Evolutionary conservation across 1,139 yeast genomes (phyloP), one percentile per base, ranked within the genome.

Genomic region (Pichia sp.): DNA sequence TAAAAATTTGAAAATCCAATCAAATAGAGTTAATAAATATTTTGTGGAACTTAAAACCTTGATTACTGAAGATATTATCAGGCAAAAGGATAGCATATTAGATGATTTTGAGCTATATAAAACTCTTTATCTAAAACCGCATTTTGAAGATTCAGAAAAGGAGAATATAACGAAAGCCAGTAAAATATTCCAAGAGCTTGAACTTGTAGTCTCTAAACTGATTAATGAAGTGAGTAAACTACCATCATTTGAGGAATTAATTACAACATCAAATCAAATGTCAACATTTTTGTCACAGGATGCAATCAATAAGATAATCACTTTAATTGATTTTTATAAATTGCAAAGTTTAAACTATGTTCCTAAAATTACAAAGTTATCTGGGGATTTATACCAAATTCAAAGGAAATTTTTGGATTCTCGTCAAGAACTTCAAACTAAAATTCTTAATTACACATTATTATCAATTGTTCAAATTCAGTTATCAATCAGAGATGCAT

Each of bases 301-400:
- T 44, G 48, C 64, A 35, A 48, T 64, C 43, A 40, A 49, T 31
- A 56, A 67, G 55, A 50, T 60, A 46, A 44, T 56, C 45, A 29
- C 31, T 9, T 45, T 66, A 30, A 41, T 67, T 6, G 57, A 58
- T 4, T 52, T 63, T 0, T 64, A 65, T 42, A 52, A 59, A 5
- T 58, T 54, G 7, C 70, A 68, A 35, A 61, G 59, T 9, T 37
- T 54, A 1, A 60, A 67, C n/a, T 55, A 59, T 35, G 67, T 66
- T 4, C 64, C 67, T 0, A 55, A 58, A 11, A 66, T 70, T 3
- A 52, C 60, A 2, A 51, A 52, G 1, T 43, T 62, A 2, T 62
- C 74, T 0, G 49, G 57, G 34, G 55, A 59, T 5, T 47, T 70
- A 3, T 69, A 68, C 46, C 48, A 64, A 66, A 54, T 57, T 1